Evolutionary conservation across 2,329 filamentous ascomycete genomes (phyloP).

Genomic region (Phaeosphaeriaceae sp.): DNA sequence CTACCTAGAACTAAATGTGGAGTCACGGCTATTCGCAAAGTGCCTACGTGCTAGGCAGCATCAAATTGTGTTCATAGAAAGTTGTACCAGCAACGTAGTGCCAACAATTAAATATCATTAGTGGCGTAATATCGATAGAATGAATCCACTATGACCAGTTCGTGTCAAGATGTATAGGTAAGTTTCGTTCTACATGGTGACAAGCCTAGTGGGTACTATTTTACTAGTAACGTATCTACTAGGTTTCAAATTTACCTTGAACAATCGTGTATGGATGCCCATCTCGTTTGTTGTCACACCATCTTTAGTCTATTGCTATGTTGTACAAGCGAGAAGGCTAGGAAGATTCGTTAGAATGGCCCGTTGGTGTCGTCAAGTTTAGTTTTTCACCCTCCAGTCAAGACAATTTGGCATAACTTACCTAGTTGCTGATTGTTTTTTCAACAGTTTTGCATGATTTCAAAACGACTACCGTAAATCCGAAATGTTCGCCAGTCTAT

Average conservation of each 20-base stretch:
- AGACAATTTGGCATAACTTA: not conserved
- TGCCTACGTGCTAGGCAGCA: not conserved
- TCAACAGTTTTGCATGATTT: not conserved
- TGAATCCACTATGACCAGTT: not conserved
- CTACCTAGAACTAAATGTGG: too few relatives aligned
- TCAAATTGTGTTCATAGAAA: not conserved
- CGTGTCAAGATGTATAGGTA: not conserved
- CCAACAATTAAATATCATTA: not conserved
- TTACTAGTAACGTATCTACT: conserved; percentile 15
- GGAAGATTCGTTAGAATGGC: too few relatives aligned
- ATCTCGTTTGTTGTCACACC: conserved; percentile 2
- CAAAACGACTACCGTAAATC: not conserved
- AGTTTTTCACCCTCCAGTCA: too few relatives aligned
- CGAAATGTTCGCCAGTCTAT: conserved; percentile 14
- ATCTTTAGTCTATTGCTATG: not conserved
- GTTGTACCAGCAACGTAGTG: not conserved
- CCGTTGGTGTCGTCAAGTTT: too few relatives aligned
- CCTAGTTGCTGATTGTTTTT: not conserved
- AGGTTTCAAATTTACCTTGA: conserved; percentile 3
- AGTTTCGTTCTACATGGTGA: not conserved
- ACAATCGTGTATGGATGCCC: conserved; percentile 4
- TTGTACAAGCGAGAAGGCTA: not conserved
- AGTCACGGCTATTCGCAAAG: not conserved
- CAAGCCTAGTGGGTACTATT: not conserved
- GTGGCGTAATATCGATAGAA: not conserved